Evolutionary conservation across 2,329 filamentous ascomycete genomes (phyloP).

Genomic region (Trichoderma koningiopsis): DNA sequence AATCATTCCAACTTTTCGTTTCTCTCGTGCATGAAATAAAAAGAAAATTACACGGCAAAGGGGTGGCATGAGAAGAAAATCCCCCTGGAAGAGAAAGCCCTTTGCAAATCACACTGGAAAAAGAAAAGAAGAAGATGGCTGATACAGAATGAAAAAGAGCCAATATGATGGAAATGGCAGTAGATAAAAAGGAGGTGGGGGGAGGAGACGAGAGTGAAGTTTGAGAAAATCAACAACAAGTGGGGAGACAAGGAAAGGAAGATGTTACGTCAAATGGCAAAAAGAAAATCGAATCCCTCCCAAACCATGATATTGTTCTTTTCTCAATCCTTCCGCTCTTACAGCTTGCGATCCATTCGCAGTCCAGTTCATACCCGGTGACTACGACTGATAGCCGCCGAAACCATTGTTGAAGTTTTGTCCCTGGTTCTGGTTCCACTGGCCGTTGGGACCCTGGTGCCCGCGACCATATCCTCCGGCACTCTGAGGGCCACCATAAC

Average conservation of each 20-base stretch:
- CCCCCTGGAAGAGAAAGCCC: constrained; percentile 30
- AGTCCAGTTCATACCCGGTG: constrained; percentile 28
- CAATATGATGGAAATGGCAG: constrained; percentile 23
- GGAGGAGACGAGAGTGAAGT: constrained; percentile 18
- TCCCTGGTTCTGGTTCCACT: constrained; percentile 56
- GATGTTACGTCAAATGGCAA: constrained; percentile 27
- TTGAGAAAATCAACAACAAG: constrained; percentile 25
- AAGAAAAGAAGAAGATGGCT: constrained; percentile 28
- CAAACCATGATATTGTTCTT: constrained; percentile 27
- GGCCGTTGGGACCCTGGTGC: constrained; percentile 58
- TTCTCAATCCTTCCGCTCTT: constrained; percentile 30
- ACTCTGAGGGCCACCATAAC: constrained; percentile 71
- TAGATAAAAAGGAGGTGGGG: constrained; percentile 28
- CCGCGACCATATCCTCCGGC: constrained; percentile 85
- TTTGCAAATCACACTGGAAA: constrained; percentile 30
- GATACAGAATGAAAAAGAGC: constrained; percentile 32
- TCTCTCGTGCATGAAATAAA: constrained; percentile 30
- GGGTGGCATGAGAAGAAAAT: constrained; percentile 34
- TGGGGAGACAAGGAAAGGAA: constrained; percentile 29
- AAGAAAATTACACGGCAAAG: constrained; percentile 32
- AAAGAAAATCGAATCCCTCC: constrained; percentile 25
- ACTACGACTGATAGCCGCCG: constrained; percentile 62
- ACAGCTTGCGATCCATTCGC: constrained; percentile 28
- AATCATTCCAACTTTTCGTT: constrained; percentile 35
- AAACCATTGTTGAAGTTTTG: constrained; percentile 65